phyloP scores from a whole-genome alignment of 164 flowering plant genomes.

The Dillenia suffruticosa region DNA sequence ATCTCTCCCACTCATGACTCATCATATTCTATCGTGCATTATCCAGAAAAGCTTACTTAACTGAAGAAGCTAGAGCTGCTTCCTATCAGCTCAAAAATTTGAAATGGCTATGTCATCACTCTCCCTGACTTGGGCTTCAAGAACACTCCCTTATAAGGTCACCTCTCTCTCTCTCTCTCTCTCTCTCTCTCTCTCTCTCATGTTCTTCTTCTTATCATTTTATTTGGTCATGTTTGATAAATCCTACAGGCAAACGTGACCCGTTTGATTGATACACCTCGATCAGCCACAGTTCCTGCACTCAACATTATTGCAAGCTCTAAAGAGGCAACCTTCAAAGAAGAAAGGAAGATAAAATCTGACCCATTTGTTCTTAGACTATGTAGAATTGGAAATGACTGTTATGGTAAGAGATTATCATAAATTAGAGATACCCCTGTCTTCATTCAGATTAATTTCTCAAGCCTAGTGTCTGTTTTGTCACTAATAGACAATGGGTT shows the following conservation, averaged over 20 bases:
- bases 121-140: slow-evolving; percentile 30
- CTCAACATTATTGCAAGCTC: slow-evolving; percentile 19
- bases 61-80: slow-evolving; percentile 1
- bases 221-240: too few species aligned
- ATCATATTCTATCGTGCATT: too few species aligned
- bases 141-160: slow-evolving; percentile 28
- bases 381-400: not conserved
- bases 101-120: slow-evolving; percentile 39
- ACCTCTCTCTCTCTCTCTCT: not conserved
- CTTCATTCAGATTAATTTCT: not conserved
- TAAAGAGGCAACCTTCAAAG: slow-evolving; percentile 18
- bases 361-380: slow-evolving; percentile 3
- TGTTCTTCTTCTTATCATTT: not conserved
- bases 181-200: not conserved
- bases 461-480: not conserved
- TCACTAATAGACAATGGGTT: not conserved
- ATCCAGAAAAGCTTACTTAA: too few species aligned
- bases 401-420: not conserved
- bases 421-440: not conserved
- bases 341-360: slow-evolving; percentile 28
- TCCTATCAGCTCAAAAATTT: not conserved
- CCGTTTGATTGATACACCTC: slow-evolving; percentile 10
- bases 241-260: slow-evolving; percentile 16
- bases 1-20: too few species aligned
- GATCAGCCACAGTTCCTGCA: slow-evolving; percentile 13